Conservation (phyloP, 768 basidiomycete species). For the Piloderma croceum region DNA sequence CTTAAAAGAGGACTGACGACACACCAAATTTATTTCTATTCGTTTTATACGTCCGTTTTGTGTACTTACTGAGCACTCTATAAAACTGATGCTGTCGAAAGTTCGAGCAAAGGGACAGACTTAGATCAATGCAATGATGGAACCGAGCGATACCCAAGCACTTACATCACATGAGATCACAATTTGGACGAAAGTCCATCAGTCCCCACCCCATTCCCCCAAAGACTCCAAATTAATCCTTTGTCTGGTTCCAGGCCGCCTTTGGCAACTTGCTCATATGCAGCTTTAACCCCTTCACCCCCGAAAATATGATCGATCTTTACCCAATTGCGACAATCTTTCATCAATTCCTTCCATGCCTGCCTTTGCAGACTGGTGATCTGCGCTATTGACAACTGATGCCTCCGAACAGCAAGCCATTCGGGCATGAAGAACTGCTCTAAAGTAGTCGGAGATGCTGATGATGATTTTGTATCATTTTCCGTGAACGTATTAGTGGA, state of each 20-base stretch:
- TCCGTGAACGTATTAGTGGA: constrained; percentile 30
- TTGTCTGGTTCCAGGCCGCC: constrained; percentile 47
- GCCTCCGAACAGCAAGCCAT: constrained; percentile 54
- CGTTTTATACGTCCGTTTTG: no score
- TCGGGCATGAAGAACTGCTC: constrained; percentile 67
- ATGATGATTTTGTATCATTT: constrained; percentile 4
- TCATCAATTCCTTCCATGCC: constrained; percentile 60
- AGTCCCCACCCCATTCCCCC: constrained; percentile 33
- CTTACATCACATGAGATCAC: no score
- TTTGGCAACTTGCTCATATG: constrained; percentile 42
- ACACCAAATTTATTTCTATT: no score
- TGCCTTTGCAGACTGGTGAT: constrained; percentile 45
- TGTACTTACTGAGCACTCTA: no score
- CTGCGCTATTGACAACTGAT: constrained; percentile 39
- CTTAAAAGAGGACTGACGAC: no score
- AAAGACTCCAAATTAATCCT: constrained; percentile 63
- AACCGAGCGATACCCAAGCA: no score
- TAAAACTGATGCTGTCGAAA: no score
- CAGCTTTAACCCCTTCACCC: constrained; percentile 39
- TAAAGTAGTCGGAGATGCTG: constrained; percentile 20
- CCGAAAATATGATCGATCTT: constrained; percentile 45
- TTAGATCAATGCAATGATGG: no score
- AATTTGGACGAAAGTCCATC: no score
- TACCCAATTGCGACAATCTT: constrained; percentile 52
- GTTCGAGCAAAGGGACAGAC: no score